Conservation (phyloP, 2,329 filamentous ascomycete species). For the Penicillium digitatum region DNA sequence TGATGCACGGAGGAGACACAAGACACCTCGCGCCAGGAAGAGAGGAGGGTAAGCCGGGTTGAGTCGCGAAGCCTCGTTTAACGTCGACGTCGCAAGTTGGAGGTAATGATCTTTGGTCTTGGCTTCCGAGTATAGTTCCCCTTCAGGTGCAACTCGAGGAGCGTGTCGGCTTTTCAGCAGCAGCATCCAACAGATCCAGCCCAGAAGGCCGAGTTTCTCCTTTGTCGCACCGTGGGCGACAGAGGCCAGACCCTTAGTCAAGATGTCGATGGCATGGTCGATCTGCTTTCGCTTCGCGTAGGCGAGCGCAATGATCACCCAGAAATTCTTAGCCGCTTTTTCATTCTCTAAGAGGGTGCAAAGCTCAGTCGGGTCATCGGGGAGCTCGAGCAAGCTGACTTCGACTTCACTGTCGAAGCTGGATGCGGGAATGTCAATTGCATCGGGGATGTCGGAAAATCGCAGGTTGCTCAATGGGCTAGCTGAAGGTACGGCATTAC, state of each 20-base stretch:
- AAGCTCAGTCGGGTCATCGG: slow-evolving; percentile 90
- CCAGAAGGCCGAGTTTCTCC: slow-evolving; percentile 80
- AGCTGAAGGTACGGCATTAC: slow-evolving; percentile 33
- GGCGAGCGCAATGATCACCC: slow-evolving; percentile 96
- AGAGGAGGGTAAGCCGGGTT: slow-evolving; percentile 90
- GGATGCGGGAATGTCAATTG: slow-evolving; percentile 62
- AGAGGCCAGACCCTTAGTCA: slow-evolving; percentile 69
- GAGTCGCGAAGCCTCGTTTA: slow-evolving; percentile 93
- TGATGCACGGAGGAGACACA: slow-evolving; percentile 83
- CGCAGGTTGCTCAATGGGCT: slow-evolving; percentile 43
- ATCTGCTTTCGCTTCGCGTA: slow-evolving; percentile 95
- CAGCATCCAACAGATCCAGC: slow-evolving; percentile 85
- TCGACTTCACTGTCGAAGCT: slow-evolving; percentile 70
- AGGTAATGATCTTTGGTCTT: slow-evolving; percentile 94
- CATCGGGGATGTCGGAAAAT: slow-evolving; percentile 59
- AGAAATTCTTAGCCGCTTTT: slow-evolving; percentile 82
- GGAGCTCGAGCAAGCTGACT: slow-evolving; percentile 83
- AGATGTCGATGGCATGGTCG: slow-evolving; percentile 70
- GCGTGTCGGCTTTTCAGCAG: slow-evolving; percentile 84
- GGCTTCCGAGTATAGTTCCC: slow-evolving; percentile 62
- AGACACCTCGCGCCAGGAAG: slow-evolving; percentile 83
- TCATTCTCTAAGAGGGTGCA: slow-evolving; percentile 95
- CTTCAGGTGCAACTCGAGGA: slow-evolving; percentile 62
- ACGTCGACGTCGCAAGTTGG: slow-evolving; percentile 78
- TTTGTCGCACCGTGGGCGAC: slow-evolving; percentile 66